Evolutionary conservation across 192 early-diverging fungal genomes (phyloP).

Genomic region (Linderina pennispora): DNA sequence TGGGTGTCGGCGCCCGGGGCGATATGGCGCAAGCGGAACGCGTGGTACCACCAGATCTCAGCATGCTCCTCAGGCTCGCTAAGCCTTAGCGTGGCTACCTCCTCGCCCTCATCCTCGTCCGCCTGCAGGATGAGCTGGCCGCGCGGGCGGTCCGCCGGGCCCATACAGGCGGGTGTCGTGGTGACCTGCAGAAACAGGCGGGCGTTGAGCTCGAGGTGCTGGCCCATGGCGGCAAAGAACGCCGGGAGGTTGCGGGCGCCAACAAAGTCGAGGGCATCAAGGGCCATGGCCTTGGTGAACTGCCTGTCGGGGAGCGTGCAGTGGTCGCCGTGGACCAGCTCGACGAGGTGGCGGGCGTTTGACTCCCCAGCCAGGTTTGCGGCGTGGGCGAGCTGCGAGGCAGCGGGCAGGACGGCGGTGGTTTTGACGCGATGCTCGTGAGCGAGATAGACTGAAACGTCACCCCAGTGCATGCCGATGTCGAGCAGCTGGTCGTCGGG

Average conservation of each 20-base stretch:
- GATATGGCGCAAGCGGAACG: constrained; percentile 39
- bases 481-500: constrained; percentile 42
- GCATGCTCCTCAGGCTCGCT: constrained; percentile 29
- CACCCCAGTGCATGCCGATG: constrained; percentile 41
- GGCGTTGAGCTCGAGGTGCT: constrained; percentile 17
- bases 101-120: neutral
- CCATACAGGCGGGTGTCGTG: constrained; percentile 41
- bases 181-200: constrained; percentile 36
- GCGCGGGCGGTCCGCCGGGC: no score
- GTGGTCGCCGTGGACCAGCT: constrained; percentile 39
- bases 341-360: constrained; percentile 30
- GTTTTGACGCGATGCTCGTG: constrained; percentile 33
- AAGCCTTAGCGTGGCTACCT: neutral
- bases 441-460: constrained; percentile 38
- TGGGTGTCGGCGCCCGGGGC: constrained; percentile 42
- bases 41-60: constrained; percentile 48
- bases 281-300: constrained; percentile 39
- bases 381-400: constrained; percentile 37
- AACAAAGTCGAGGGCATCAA: constrained; percentile 35
- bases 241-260: constrained; percentile 23
- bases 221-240: constrained; percentile 24
- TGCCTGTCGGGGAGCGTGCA: constrained; percentile 23
- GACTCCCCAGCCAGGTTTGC: constrained; percentile 35
- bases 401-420: constrained; percentile 24
- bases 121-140: neutral